Percentiles rank a stretch among this genome's conserved stretches.
Evolutionary conservation across 2,329 filamentous ascomycete species (phyloP).

Genomic region (Curvularia verruculosa): DNA sequence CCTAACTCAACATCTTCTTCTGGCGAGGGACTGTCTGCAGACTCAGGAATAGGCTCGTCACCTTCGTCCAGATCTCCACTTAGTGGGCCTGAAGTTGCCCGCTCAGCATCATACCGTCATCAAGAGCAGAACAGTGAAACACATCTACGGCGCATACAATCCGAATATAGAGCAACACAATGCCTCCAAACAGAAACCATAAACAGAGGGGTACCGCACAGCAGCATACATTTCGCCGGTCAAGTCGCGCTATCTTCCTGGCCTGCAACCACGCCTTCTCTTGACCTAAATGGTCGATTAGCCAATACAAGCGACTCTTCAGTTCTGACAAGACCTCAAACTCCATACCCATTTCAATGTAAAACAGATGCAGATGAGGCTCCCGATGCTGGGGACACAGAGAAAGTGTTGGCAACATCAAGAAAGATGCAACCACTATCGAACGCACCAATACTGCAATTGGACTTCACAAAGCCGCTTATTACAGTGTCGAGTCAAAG

Average conservation of each 20-base stretch:
- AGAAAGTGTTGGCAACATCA: background rate
- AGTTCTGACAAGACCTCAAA: background rate
- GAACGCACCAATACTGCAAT: constrained; percentile 5
- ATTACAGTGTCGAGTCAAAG: background rate
- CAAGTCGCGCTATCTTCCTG: background rate
- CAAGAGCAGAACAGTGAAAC: background rate
- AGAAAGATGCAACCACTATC: constrained; percentile 6
- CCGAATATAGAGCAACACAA: background rate
- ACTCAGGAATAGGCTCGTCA: constrained; percentile 9
- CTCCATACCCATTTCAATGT: background rate
- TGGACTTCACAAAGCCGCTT: constrained; percentile 1
- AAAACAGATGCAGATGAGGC: background rate
- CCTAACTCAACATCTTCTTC: background rate
- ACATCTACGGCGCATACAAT: background rate
- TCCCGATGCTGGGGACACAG: background rate
- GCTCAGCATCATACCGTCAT: background rate
- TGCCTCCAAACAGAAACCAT: background rate
- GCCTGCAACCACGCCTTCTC: background rate
- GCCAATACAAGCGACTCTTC: background rate
- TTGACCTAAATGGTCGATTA: background rate
- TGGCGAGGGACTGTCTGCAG: background rate
- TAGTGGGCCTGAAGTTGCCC: background rate
- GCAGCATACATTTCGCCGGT: background rate
- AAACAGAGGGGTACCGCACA: background rate
- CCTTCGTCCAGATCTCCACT: background rate